A percentile compares a stretch with the other conserved stretches of the same genome.
Conservation (phyloP, 78 protist species). For the Dictyostelium intermedium region DNA sequence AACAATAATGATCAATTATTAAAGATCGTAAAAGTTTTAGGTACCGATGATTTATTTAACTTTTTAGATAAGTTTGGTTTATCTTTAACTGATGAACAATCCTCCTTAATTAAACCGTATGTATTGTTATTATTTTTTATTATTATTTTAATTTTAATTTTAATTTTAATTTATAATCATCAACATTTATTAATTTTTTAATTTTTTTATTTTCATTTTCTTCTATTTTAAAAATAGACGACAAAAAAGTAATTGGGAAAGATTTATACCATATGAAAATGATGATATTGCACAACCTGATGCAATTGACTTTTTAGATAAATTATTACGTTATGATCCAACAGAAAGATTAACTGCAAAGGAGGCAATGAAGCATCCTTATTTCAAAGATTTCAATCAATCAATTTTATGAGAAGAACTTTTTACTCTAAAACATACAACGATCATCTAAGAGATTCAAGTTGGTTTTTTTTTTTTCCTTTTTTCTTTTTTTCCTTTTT, state of each 20-base stretch:
- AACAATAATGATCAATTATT: slow-evolving; percentile 99
- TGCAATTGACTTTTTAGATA: slow-evolving; percentile 97
- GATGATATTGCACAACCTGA: slow-evolving; percentile 87
- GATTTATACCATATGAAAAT: slow-evolving; percentile 75
- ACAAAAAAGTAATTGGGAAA: slow-evolving; percentile 51
- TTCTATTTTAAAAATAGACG: slow-evolving; percentile 6
- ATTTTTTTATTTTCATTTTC: not conserved
- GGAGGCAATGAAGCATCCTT: slow-evolving; percentile 83
- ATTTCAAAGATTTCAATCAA: slow-evolving; percentile 40
- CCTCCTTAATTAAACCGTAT: slow-evolving; percentile 38
- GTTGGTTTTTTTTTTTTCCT: not conserved
- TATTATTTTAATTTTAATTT: too few relatives aligned
- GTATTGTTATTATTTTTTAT: not conserved
- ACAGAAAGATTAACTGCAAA: slow-evolving; percentile 81
- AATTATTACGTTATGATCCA: slow-evolving; percentile 95
- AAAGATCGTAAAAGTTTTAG: slow-evolving; percentile 97
- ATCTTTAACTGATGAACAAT: slow-evolving; percentile 74
- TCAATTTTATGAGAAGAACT: not conserved
- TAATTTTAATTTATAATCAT: too few relatives aligned
- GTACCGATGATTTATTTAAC: slow-evolving; percentile 94
- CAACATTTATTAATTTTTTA: not conserved
- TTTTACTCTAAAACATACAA: not conserved
- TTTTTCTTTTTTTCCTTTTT: not conserved
- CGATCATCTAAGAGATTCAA: too few relatives aligned
- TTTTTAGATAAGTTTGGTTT: slow-evolving; percentile 96